A percentile compares a stretch with the other conserved stretches of the same genome.
Conservation (phyloP, 140 eudicot species). For the Cichorium intybus region DNA sequence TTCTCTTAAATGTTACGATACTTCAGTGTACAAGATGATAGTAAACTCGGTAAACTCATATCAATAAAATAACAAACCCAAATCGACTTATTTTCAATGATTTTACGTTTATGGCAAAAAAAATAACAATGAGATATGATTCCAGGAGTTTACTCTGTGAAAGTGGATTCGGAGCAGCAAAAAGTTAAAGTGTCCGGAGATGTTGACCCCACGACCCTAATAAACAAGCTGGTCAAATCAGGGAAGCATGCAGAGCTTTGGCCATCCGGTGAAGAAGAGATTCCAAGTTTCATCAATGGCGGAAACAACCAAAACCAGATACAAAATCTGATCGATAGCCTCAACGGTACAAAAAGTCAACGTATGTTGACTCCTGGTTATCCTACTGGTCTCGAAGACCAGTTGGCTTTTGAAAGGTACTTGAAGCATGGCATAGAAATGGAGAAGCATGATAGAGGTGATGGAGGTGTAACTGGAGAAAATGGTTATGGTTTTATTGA, state of each 20-base stretch:
- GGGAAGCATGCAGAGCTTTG: constrained; percentile 62
- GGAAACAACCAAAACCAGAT: constrained; percentile 28
- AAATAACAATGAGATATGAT: too few species aligned
- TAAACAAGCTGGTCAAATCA: constrained; percentile 49
- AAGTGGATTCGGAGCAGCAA: constrained; percentile 48
- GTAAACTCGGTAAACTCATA: too few species aligned
- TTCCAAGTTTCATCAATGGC: constrained; percentile 11
- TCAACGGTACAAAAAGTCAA: constrained; percentile 25
- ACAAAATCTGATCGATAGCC: constrained; percentile 24
- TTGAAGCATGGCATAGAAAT: constrained; percentile 32
- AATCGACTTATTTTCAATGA: too few species aligned
- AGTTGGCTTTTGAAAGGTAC: constrained; percentile 27
- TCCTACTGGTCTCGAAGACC: constrained; percentile 30
- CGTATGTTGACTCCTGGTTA: constrained; percentile 29
- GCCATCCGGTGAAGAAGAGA: constrained; percentile 25
- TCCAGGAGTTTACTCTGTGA: constrained; percentile 64
- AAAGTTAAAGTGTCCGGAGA: constrained; percentile 54
- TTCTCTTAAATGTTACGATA: background rate
- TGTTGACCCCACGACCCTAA: constrained; percentile 48
- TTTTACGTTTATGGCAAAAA: too few species aligned
- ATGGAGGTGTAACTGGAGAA: constrained; percentile 4
- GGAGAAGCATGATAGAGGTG: constrained; percentile 23
- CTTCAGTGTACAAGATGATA: background rate
- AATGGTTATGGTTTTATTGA: constrained; percentile 20
- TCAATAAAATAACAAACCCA: too few species aligned